Base-by-base conservation (phyloP, 2,329 filamentous ascomycete genomes). In the Exophiala oligosperma region DNA sequence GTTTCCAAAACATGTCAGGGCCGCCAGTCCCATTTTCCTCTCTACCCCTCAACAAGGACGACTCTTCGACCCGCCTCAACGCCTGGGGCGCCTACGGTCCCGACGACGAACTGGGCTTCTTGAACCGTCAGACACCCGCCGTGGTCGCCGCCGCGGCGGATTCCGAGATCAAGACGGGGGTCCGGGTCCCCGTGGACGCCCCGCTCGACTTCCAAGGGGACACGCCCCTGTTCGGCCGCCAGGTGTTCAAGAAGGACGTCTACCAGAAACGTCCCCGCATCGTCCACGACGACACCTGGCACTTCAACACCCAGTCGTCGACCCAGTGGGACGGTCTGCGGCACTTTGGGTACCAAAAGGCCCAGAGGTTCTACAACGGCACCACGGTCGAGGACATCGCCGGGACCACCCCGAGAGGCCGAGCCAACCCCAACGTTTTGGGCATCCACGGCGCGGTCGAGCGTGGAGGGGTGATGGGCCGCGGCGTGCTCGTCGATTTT, bases 81-180 rank as follows among this genome's bases (percentile, higher is more conserved):
- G 79, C 82, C 4, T 85, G 82, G 82, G 81, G 81, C 0, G 75
- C 82, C 3, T 84, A 81, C 60, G 81, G 81, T 2, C 66, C 72
- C 4, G 56, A 72, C 2, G 82, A 84, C 58, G 72, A 84, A 62
- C 72, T 82, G 9, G 82, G 82, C 24, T 81, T 79, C 64, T 72
- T 85, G 1, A 84, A 84, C 66, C 73, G 82, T 2, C 73, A 84
- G 54, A 84, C 81, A 0, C 74, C 78, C 0, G 67, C 72, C n/a
- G 73, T 72, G 9, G 72, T 79, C 21, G 70, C 70, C 6, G 67
- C 70, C 5, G 78, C 78, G 0, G 65, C 65, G 4, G 73, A 77
- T 0, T 68, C 71, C 17, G 78, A 81, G 63, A 81, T 81, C 61
- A 72, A 73, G 46, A 72, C 70, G 4, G 76, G 66, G 3, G 57